phyloP scores from a whole-genome alignment of 805 yeast genomes.

The Kazachstania bromeliacearum region DNA sequence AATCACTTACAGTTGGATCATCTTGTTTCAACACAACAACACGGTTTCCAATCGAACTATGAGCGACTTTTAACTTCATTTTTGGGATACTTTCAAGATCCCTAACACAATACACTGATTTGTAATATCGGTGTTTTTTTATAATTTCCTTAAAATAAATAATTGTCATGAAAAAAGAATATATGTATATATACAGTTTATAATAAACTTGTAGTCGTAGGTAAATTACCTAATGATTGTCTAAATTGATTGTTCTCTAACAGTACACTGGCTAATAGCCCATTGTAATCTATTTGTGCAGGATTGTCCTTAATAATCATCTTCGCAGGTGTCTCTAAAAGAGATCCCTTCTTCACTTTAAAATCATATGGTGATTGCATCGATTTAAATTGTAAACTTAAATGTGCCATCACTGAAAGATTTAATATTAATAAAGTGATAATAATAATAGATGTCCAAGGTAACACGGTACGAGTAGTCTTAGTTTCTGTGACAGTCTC shows the following conservation, averaged over 20 bases:
- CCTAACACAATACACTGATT: too few relatives aligned
- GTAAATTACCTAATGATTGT: too few relatives aligned
- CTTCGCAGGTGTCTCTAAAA: neutral
- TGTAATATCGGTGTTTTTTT: too few relatives aligned
- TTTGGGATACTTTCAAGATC: too few relatives aligned
- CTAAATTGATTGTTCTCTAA: too few relatives aligned
- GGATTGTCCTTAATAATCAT: too few relatives aligned
- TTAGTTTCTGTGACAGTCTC: neutral
- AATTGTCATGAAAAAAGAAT: neutral
- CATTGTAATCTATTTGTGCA: too few relatives aligned
- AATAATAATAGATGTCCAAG: neutral
- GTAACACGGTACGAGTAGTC: too few relatives aligned
- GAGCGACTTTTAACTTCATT: constrained; percentile 35
- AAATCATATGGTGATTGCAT: neutral
- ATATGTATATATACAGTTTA: neutral
- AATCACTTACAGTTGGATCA: constrained; percentile 29
- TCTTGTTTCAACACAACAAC: constrained; percentile 31
- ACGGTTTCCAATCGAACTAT: constrained; percentile 16
- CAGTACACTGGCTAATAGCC: too few relatives aligned
- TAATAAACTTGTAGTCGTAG: neutral
- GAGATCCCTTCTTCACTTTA: neutral
- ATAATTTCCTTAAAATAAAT: too few relatives aligned
- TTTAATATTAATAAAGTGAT: neutral
- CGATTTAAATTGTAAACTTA: neutral
- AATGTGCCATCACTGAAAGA: neutral